Percentiles rank a stretch among this genome's conserved stretches.
Evolutionary conservation across 768 basidiomycete genomes (phyloP).

Genomic region (Lactifluus volemus): DNA sequence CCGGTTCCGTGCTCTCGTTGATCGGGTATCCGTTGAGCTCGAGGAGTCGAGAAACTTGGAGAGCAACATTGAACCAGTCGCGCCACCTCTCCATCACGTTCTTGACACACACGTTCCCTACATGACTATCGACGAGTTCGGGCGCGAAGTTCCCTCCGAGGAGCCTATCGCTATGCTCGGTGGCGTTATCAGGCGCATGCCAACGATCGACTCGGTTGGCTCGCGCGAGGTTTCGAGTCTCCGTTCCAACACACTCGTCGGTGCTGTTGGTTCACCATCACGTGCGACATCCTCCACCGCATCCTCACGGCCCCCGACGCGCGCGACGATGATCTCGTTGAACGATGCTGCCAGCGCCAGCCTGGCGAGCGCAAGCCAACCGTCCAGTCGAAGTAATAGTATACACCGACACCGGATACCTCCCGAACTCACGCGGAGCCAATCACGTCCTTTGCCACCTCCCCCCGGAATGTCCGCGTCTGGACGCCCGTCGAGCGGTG

Average conservation of each 20-base stretch:
- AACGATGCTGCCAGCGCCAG: slow-evolving; percentile 10
- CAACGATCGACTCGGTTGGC: slow-evolving; percentile 72
- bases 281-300: not conserved
- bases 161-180: slow-evolving; percentile 54
- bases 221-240: slow-evolving; percentile 43
- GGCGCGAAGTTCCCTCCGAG: slow-evolving; percentile 31
- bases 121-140: slow-evolving; percentile 37
- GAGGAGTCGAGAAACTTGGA: slow-evolving; percentile 37
- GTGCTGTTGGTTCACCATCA: not conserved
- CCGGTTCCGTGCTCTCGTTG: slow-evolving; percentile 42
- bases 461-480: not conserved
- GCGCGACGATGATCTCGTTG: slow-evolving; percentile 11
- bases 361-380: slow-evolving; percentile 7
- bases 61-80: slow-evolving; percentile 6
- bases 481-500: not conserved
- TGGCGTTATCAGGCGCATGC: slow-evolving; percentile 61
- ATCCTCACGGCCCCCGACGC: slow-evolving; percentile 16
- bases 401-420: slow-evolving; percentile 4
- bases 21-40: slow-evolving; percentile 44
- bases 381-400: slow-evolving; percentile 15
- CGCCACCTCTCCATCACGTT: slow-evolving; percentile 14
- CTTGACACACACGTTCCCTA: slow-evolving; percentile 21
- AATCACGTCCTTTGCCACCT: not conserved
- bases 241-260: slow-evolving; percentile 10
- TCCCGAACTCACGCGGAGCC: slow-evolving; percentile 12